Base-by-base conservation (phyloP, 106 monocot species). In the Ottelia alismoides region DNA sequence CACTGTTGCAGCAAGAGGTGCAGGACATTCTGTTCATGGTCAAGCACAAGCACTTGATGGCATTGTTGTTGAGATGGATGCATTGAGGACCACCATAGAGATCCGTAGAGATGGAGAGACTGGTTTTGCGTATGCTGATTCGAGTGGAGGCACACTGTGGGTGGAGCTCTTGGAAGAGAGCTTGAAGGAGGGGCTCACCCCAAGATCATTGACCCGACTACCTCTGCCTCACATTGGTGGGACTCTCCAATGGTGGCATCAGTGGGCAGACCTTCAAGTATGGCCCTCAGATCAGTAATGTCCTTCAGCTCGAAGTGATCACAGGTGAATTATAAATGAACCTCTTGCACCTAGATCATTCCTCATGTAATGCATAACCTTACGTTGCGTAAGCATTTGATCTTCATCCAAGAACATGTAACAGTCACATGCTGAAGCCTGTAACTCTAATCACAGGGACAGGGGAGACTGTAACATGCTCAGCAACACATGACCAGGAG, bases 181-280 rank as follows among this genome's bases (percentile, higher is more conserved):
- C 55, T 58, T 91, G 48, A 81, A 63, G 58, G 12, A 63, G 28
- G 84, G 84, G 23, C 58, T 91, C 26, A 73, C 90, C 52, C 90
- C 90, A 26, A 77, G 80, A 58, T 91, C 90, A n/a, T 22, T 91
- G 80, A 80, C 84, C 90, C 1, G 90, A 91, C 47, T 91, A 91
- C 64, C 73, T 91, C 48, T 74, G 85, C 45, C 63, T 91, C 20
- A 78, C 70, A 54, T 91, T 40, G 90, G 90, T 12, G 90, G 90
- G 49, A 91, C 90, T 60, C 80, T 91, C 90, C 19, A 85, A 84
- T 51, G 90, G 47, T 21, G 90, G 90, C 4, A 91, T 91, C 58
- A 91, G 90, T 40, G 90, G 90, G 11, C 90, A 91, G 58, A 69
- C 81, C n/a, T 91, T 81, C 75, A 76, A 84, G 65, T 57, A 72